These are phyloP conservation scores for Graphilbum fragrans DNA, from an alignment of 2,329 filamentous ascomycete species.

Conservation along the genomic window DNA sequence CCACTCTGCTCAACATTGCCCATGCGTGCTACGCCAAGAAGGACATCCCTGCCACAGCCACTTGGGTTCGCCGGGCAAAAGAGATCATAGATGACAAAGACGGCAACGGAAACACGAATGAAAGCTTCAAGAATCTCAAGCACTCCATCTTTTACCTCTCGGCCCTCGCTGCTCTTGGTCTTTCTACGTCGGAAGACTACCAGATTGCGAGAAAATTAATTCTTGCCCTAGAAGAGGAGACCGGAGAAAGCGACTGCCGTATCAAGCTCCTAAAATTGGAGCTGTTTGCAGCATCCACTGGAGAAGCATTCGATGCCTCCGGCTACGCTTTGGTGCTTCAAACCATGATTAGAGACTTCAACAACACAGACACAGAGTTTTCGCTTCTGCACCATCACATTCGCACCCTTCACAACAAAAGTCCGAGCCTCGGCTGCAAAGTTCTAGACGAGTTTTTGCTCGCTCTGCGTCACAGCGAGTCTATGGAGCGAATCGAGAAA, in stretches of 20 bases:
- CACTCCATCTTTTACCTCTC: constrained; percentile 53
- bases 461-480: constrained; percentile 28
- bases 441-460: constrained; percentile 53
- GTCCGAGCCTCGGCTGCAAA: constrained; percentile 31
- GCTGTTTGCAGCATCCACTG: constrained; percentile 37
- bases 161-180: constrained; percentile 41
- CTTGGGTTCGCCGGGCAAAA: no score
- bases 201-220: constrained; percentile 45
- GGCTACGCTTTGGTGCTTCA: constrained; percentile 41
- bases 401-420: constrained; percentile 47
- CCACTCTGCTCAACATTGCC: no score
- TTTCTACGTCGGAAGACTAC: constrained; percentile 28
- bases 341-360: constrained; percentile 40
- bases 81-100: no score
- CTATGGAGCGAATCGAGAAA: constrained; percentile 53
- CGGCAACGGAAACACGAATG: background rate
- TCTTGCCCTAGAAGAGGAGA: constrained; percentile 46
- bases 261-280: constrained; percentile 59
- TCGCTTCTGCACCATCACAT: constrained; percentile 56
- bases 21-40: no score
- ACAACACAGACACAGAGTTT: constrained; percentile 49
- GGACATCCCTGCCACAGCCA: no score
- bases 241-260: constrained; percentile 47
- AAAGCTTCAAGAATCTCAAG: constrained; percentile 37
- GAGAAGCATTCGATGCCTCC: constrained; percentile 33